phyloP scores from a whole-genome alignment of 495 filamentous ascomycete genomes.

The Podospora pseudocomata region DNA sequence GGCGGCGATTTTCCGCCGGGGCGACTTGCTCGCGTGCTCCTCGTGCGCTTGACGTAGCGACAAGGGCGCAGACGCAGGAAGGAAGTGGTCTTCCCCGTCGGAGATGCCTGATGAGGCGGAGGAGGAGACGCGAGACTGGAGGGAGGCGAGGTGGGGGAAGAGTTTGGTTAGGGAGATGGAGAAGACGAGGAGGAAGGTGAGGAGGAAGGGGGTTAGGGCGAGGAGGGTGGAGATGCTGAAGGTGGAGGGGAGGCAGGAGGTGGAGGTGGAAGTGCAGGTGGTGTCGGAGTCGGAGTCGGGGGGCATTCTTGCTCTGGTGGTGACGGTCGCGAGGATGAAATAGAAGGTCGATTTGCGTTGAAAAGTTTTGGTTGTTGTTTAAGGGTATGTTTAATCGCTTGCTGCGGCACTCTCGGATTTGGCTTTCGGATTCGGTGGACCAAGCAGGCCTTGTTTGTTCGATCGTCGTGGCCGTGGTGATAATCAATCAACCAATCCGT shows the following conservation, averaged over 20 bases:
- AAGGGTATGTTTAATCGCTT: too few species aligned
- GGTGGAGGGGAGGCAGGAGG: slow-evolving; percentile 33
- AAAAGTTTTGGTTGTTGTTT: background rate
- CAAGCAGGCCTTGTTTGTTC: background rate
- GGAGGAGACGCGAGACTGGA: slow-evolving; percentile 21
- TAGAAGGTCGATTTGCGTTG: background rate
- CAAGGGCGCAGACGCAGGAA: slow-evolving; percentile 49
- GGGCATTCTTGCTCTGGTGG: background rate
- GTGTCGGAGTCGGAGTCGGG: background rate
- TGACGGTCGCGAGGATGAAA: background rate
- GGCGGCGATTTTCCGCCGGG: slow-evolving; percentile 53
- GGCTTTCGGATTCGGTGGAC: background rate
- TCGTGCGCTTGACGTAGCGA: slow-evolving; percentile 49
- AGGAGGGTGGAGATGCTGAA: slow-evolving; percentile 29
- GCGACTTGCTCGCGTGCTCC: slow-evolving; percentile 43
- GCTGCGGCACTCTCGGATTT: background rate
- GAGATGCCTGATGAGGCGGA: slow-evolving; percentile 12
- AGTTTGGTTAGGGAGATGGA: slow-evolving; percentile 57
- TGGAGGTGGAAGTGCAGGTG: slow-evolving; percentile 27
- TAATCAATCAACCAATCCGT: background rate
- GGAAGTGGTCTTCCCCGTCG: slow-evolving; percentile 51
- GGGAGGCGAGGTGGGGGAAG: slow-evolving; percentile 60
- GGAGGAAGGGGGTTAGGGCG: slow-evolving; percentile 49
- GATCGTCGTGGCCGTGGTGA: background rate
- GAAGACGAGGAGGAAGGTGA: slow-evolving; percentile 57